A percentile compares a stretch with the other conserved stretches of the same genome.
Conservation (phyloP, 2,329 filamentous ascomycete genomes). For the Sporothrix pallida region DNA sequence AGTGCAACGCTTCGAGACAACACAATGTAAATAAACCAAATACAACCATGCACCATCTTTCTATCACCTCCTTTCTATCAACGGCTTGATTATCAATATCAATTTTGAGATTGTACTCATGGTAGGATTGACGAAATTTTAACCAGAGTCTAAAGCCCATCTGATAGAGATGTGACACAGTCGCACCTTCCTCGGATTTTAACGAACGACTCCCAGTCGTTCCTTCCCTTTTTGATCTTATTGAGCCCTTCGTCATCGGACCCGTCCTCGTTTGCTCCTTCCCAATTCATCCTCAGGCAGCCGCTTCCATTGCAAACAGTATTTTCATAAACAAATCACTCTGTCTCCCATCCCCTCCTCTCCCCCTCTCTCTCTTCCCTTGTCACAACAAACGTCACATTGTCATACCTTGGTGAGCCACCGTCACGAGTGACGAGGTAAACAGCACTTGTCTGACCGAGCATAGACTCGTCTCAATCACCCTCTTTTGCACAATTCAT, state of each 20-base stretch:
- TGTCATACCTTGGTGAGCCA: not conserved
- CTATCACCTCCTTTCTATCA: too few relatives aligned
- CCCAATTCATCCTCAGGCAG: not conserved
- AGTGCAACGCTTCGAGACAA: too few relatives aligned
- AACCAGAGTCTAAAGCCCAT: not conserved
- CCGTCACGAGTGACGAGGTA: not conserved
- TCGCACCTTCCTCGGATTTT: not conserved
- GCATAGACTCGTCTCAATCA: too few relatives aligned
- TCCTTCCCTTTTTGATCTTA: not conserved
- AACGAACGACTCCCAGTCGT: not conserved
- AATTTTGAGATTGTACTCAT: not conserved
- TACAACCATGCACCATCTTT: too few relatives aligned
- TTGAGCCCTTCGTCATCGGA: not conserved
- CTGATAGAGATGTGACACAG: slow-evolving; percentile 1
- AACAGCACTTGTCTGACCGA: not conserved
- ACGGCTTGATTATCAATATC: too few relatives aligned
- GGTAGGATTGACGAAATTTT: not conserved
- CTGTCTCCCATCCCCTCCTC: not conserved
- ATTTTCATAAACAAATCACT: not conserved
- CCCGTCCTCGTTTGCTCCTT: not conserved
- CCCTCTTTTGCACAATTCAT: not conserved
- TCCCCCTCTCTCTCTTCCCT: not conserved
- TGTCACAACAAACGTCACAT: not conserved
- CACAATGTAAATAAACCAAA: too few relatives aligned
- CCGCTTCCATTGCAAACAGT: not conserved